These are phyloP conservation scores for Alternaria sp. DNA, from an alignment of 2,329 filamentous ascomycete species.

Conservation along the genomic window DNA sequence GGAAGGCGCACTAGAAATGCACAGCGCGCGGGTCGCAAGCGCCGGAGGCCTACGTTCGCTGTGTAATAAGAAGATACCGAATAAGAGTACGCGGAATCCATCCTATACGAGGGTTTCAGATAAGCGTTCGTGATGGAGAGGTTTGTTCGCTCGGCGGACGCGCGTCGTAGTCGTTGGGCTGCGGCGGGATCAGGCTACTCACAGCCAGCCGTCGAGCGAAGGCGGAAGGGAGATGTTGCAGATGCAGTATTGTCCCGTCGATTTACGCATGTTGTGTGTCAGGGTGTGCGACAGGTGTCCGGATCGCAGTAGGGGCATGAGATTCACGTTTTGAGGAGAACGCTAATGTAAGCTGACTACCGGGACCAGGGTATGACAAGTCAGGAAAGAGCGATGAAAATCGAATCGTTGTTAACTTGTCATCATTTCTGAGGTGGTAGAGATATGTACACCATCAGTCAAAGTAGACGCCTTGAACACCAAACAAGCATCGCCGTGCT, in stretches of 20 bases:
- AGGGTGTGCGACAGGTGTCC: background rate
- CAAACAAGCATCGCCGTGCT: constrained; percentile 9
- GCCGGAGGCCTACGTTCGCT: background rate
- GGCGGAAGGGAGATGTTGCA: background rate
- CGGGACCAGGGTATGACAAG: background rate
- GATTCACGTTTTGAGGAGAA: background rate
- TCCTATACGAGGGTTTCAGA: background rate
- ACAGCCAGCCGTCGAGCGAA: background rate
- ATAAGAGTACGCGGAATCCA: background rate
- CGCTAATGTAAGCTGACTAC: background rate
- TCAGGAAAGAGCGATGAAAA: background rate
- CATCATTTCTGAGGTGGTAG: background rate
- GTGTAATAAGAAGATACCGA: background rate
- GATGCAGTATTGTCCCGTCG: background rate
- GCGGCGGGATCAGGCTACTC: background rate
- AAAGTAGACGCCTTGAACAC: constrained; percentile 2
- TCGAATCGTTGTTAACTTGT: background rate
- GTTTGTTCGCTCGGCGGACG: background rate
- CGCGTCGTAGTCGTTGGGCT: background rate
- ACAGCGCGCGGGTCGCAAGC: background rate
- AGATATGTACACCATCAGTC: constrained; percentile 1
- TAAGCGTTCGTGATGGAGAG: background rate
- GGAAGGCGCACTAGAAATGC: background rate
- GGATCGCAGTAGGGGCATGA: background rate
- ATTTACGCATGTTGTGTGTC: background rate